Percentiles rank a stretch among this genome's conserved stretches.
These are phyloP conservation scores for Wickerhamomyces bisporus DNA, from an alignment of 805 yeast species.

Conservation along the genomic window DNA sequence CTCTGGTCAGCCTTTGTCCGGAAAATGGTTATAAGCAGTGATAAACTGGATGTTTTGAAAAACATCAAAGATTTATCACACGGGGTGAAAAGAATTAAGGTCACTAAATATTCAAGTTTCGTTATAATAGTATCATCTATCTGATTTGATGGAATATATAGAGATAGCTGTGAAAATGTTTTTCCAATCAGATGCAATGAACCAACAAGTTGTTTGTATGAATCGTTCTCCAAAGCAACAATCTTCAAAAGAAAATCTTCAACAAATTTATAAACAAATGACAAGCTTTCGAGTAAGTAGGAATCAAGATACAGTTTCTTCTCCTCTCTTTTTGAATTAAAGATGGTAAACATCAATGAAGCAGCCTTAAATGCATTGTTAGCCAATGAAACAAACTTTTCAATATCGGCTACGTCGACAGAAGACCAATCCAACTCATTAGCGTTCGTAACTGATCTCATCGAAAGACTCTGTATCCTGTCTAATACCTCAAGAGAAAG, in stretches of 20 bases:
- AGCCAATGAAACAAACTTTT: conserved; percentile 2
- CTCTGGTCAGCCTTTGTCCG: conserved; percentile 42
- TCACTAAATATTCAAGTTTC: conserved; percentile 49
- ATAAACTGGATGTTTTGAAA: conserved; percentile 15
- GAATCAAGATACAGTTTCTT: conserved; percentile 42
- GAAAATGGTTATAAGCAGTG: conserved; percentile 22
- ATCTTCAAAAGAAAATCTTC: conserved; percentile 26
- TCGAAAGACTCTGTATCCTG: conserved; percentile 29
- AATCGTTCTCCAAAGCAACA: conserved; percentile 1
- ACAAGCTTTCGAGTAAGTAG: conserved; percentile 35
- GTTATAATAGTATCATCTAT: conserved; percentile 52
- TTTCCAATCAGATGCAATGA: conserved; percentile 8
- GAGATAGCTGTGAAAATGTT: conserved; percentile 15
- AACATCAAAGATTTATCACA: conserved; percentile 16
- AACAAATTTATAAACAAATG: conserved; percentile 30
- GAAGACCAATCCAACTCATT: conserved; percentile 17
- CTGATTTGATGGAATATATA: conserved; percentile 13
- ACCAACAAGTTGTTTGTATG: not conserved
- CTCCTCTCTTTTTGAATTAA: conserved; percentile 37
- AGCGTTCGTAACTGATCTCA: conserved; percentile 23
- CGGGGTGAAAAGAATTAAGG: conserved; percentile 33
- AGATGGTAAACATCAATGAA: conserved; percentile 33
- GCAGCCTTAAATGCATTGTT: conserved; percentile 11
- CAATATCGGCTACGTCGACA: conserved; percentile 1
- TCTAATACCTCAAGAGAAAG: conserved; percentile 24